Conservation (phyloP, 441 rosid genomes). For the Melianthus villosus region DNA sequence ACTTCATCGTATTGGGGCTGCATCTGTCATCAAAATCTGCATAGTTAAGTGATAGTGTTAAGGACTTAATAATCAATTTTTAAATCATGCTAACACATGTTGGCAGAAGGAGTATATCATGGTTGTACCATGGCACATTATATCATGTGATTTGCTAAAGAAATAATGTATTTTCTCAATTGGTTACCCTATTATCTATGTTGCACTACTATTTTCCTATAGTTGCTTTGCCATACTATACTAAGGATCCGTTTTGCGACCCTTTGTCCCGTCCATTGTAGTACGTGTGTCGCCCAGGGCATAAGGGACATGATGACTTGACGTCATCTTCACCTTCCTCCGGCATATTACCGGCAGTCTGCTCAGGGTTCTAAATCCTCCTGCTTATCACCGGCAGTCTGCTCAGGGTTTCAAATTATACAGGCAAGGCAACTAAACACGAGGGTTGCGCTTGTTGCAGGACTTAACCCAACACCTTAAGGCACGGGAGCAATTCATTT, state of each 20-base stretch:
- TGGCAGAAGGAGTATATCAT: no score
- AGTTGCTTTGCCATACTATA: no score
- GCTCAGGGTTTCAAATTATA: background rate
- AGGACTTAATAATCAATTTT: background rate
- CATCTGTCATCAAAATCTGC: slow-evolving; percentile 80
- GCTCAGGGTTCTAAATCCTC: no score
- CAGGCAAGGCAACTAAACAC: background rate
- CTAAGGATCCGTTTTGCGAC: no score
- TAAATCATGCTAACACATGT: no score
- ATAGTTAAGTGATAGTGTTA: slow-evolving; percentile 31
- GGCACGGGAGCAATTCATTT: no score
- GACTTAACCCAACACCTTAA: slow-evolving; percentile 6
- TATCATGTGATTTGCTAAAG: no score
- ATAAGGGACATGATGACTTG: background rate
- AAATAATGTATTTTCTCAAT: no score
- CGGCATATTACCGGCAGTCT: background rate
- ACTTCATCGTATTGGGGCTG: slow-evolving; percentile 67
- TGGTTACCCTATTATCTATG: no score
- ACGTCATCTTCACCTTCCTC: background rate
- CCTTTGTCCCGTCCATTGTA: background rate
- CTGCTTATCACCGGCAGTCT: background rate
- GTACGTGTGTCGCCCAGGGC: background rate
- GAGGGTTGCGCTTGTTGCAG: slow-evolving; percentile 3
- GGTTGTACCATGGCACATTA: no score
- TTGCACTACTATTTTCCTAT: no score